Conservation (phyloP, 352 stramenopile species). For the Globisporangium carolinianum region DNA sequence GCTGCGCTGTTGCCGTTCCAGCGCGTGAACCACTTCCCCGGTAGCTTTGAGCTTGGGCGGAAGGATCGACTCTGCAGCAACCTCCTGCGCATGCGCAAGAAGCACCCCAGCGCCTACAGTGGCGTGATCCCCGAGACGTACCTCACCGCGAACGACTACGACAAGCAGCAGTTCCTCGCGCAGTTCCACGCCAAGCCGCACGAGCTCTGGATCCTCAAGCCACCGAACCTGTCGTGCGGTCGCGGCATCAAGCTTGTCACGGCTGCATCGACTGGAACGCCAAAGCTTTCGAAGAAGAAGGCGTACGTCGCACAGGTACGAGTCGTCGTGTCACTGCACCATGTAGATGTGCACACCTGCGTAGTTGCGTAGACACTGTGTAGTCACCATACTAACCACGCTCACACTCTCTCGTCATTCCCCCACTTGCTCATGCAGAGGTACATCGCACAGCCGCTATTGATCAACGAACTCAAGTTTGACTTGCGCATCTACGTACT, state of each 20-base stretch:
- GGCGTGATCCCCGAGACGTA: slow-evolving; percentile 68
- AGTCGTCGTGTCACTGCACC: background rate
- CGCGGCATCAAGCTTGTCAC: slow-evolving; percentile 70
- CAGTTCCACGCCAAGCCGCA: slow-evolving; percentile 36
- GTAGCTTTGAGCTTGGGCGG: slow-evolving; percentile 70
- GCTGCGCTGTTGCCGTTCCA: slow-evolving; percentile 41
- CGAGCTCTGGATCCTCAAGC: slow-evolving; percentile 76
- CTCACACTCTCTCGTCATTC: slow-evolving; percentile 11
- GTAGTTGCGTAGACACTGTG: too few relatives aligned
- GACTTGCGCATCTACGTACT: slow-evolving; percentile 89
- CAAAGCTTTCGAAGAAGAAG: slow-evolving; percentile 67
- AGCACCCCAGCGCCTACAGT: slow-evolving; percentile 33
- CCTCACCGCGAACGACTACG: slow-evolving; percentile 63
- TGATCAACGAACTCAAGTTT: slow-evolving; percentile 90
- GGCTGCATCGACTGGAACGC: slow-evolving; percentile 23
- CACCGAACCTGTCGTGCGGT: slow-evolving; percentile 68
- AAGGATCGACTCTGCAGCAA: slow-evolving; percentile 64
- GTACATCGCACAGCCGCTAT: slow-evolving; percentile 73
- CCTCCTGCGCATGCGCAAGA: slow-evolving; percentile 58
- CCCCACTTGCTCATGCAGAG: slow-evolving; percentile 18
- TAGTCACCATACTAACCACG: background rate
- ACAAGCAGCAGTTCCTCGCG: slow-evolving; percentile 51
- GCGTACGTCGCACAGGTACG: slow-evolving; percentile 57
- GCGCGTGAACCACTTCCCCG: slow-evolving; percentile 68
- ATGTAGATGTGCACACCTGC: background rate